Percentiles rank a stretch among this genome's conserved stretches.
phyloP scores from a whole-genome alignment of 2,329 filamentous ascomycete genomes.

The Oidium heveae region DNA sequence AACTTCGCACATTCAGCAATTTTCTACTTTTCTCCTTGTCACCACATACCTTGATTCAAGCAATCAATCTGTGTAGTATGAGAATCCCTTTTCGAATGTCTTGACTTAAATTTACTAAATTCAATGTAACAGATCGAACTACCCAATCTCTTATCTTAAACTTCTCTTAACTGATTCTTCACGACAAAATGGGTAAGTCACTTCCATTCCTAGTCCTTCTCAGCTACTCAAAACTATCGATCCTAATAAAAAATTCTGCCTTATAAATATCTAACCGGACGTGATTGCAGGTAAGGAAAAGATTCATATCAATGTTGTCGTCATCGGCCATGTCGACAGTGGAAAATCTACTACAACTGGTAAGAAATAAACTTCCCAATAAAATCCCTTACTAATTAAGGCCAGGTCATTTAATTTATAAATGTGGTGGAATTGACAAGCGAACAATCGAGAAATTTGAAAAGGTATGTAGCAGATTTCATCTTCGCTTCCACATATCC shows the following conservation, averaged over 20 bases:
- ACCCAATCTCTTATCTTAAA: neutral
- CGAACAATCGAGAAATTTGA: constrained; percentile 99
- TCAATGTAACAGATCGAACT: neutral
- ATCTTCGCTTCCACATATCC: constrained; percentile 2
- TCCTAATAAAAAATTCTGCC: neutral
- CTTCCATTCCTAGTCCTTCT: neutral
- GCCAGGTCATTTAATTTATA: constrained; percentile 93
- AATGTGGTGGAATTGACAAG: constrained; percentile 99
- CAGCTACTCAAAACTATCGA: neutral
- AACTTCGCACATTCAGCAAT: neutral
- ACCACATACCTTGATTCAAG: constrained; percentile 1
- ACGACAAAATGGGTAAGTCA: neutral
- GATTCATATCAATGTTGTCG: constrained; percentile 91
- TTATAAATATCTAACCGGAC: neutral
- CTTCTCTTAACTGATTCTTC: neutral
- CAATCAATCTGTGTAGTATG: constrained; percentile 1
- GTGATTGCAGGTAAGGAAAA: constrained; percentile 44
- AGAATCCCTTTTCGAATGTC: neutral
- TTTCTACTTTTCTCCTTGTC: neutral
- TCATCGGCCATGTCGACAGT: constrained; percentile 98
- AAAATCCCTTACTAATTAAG: constrained; percentile 6
- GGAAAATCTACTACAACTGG: constrained; percentile 94
- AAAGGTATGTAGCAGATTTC: constrained; percentile 43
- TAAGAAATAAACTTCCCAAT: constrained; percentile 23
- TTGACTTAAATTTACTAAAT: neutral